A percentile compares a stretch with the other conserved stretches of the same genome.
These are phyloP conservation scores for Suhomyces yuchorum DNA, from an alignment of 1,139 yeast species.

Conservation along the genomic window DNA sequence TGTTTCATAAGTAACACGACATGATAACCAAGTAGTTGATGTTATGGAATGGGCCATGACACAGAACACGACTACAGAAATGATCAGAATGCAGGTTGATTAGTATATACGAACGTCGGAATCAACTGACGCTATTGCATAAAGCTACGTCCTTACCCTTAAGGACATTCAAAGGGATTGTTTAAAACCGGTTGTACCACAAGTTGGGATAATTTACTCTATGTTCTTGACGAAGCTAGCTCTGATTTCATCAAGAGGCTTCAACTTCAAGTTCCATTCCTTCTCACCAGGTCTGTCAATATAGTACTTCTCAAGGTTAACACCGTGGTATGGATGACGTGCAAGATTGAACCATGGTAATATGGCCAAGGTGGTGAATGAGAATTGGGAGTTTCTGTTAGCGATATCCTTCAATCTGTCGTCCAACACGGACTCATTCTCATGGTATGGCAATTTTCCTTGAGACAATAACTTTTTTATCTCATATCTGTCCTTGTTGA, in stretches of 20 bases:
- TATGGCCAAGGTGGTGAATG: constrained; percentile 61
- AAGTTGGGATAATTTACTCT: constrained; percentile 21
- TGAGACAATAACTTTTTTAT: constrained; percentile 66
- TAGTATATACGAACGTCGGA: constrained; percentile 12
- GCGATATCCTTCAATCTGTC: constrained; percentile 77
- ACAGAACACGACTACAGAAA: neutral
- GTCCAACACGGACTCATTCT: constrained; percentile 59
- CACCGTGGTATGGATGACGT: constrained; percentile 82
- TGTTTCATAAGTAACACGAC: too few species aligned
- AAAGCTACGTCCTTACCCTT: constrained; percentile 5
- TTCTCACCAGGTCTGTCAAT: constrained; percentile 62
- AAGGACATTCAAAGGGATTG: constrained; percentile 2
- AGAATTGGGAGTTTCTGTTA: constrained; percentile 77
- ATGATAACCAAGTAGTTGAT: too few species aligned
- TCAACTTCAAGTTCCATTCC: constrained; percentile 49
- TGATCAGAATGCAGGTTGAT: constrained; percentile 13
- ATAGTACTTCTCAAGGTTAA: constrained; percentile 68
- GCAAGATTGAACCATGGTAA: constrained; percentile 86
- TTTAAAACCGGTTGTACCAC: neutral
- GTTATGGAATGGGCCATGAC: neutral
- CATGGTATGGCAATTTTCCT: constrained; percentile 67
- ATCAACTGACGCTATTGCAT: constrained; percentile 7
- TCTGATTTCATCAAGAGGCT: constrained; percentile 49
- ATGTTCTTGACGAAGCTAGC: constrained; percentile 42
- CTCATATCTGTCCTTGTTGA: constrained; percentile 71